Conservation (phyloP, 2,329 filamentous ascomycete species). For the Teratosphaeria zuluensis region DNA sequence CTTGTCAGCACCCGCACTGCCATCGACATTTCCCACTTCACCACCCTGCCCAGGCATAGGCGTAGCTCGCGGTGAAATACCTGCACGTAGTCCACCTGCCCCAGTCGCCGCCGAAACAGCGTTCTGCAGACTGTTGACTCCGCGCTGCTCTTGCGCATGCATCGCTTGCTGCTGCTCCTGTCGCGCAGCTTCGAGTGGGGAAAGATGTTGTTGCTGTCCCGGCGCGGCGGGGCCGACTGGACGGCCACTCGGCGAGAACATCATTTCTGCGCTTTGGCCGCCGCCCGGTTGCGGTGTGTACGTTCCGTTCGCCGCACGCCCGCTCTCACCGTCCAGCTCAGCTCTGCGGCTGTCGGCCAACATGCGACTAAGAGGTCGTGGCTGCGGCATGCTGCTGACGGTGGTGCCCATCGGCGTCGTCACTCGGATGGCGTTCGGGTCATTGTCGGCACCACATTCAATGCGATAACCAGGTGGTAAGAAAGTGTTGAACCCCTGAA, state of each 20-base stretch:
- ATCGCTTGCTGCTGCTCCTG: constrained; percentile 24
- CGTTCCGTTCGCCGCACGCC: constrained; percentile 24
- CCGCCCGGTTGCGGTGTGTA: constrained; percentile 31
- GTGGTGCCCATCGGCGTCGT: constrained; percentile 98
- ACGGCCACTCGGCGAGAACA: constrained; percentile 36
- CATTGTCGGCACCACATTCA: constrained; percentile 86
- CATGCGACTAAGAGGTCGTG: constrained; percentile 32
- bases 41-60: constrained; percentile 51
- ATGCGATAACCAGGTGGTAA: constrained; percentile 90
- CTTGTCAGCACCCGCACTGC: constrained; percentile 61
- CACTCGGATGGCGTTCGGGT: constrained; percentile 91
- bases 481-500: constrained; percentile 98
- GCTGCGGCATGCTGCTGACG: constrained; percentile 67
- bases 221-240: constrained; percentile 32
- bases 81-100: constrained; percentile 35
- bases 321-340: constrained; percentile 11
- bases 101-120: constrained; percentile 51
- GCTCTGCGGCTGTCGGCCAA: not conserved
- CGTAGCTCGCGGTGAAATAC: constrained; percentile 40
- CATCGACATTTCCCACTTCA: constrained; percentile 33
- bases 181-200: constrained; percentile 19
- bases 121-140: constrained; percentile 56
- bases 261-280: constrained; percentile 26
- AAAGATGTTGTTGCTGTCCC: constrained; percentile 18
- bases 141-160: constrained; percentile 57